phyloP scores from a whole-genome alignment of 176 grass and related monocot genomes.

The Microstegium vimineum region DNA sequence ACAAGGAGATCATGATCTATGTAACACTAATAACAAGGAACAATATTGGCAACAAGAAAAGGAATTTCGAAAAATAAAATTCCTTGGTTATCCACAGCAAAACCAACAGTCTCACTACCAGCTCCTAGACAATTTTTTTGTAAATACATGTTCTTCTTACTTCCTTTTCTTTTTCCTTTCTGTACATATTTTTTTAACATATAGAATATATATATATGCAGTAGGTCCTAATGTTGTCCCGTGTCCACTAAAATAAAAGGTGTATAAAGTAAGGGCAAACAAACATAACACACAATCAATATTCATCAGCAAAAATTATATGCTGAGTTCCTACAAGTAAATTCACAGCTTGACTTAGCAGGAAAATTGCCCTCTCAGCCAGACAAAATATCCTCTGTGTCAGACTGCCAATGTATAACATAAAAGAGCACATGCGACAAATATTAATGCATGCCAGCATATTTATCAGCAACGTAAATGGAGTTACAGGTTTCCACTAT shows the following conservation, averaged over 20 bases:
- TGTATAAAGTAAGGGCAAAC: not conserved
- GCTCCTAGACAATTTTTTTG: not conserved
- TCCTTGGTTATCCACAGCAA: not conserved
- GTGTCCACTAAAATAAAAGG: not conserved
- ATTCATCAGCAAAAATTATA: not conserved
- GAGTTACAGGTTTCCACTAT: not conserved
- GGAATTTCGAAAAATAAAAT: not conserved
- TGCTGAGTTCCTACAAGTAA: not conserved
- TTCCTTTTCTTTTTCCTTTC: not conserved
- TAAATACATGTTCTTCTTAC: not conserved
- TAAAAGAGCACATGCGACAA: not conserved
- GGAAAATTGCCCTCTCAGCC: not conserved
- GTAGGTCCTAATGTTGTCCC: not conserved
- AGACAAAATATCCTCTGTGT: not conserved
- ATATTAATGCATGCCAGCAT: not conserved
- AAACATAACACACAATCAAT: not conserved
- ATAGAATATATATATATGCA: no score
- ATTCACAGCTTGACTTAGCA: constrained; percentile 1
- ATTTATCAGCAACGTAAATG: not conserved
- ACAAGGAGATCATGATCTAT: not conserved
- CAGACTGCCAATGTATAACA: not conserved
- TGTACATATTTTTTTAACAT: no score
- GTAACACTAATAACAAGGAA: not conserved
- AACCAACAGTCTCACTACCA: not conserved
- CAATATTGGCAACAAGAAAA: not conserved